Base-by-base conservation (phyloP, 306 rosid genomes). In the Betula pendula region DNA sequence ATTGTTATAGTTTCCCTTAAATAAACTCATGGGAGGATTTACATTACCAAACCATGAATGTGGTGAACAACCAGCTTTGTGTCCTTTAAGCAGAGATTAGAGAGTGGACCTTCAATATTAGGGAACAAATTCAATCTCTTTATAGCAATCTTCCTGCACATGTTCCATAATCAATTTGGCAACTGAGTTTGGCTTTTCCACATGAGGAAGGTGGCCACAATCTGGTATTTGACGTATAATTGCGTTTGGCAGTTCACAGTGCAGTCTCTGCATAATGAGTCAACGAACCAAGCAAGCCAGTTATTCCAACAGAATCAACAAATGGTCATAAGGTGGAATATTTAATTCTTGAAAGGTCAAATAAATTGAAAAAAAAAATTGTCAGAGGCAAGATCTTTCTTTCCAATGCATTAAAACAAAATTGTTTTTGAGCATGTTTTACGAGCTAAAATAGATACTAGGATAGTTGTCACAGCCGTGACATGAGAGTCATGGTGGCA, bases 161-260 rank as follows among this genome's bases (percentile, higher is more conserved):
- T 92, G 90, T 62, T 89, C 95, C 71, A 62, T 66, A 50, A 90
- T 88, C 82, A 95, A 67, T 82, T 89, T 84, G 22, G 85, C 84
- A 45, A 86, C 90, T 33, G 75, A 74, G 76, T 77, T 87, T 35
- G 99, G 97, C 85, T 76, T 92, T 76, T 95, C 96, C 22, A 90
- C 90, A 75, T 91, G 97, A 80, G 98, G 97, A 81, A 95, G 53
- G 77, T 95, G 97, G n/a, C 97, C 97, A 17, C 99, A 95, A 29
- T 88, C 71, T 38, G 94, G 85, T 83, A 92, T 87, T 84, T 85
- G 96, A 68, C 89, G 91, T 74, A 92, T 25, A 44, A 80, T 62
- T 69, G 92, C 96, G 73, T 88, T 88, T 77, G 97, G 91, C 81
- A 92, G 77, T 82, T 92, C 97, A 27, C 92, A 84, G 81, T 89